Conservation (phyloP, 805 yeast genomes). For the Teunomyces barrocoloradensis region DNA sequence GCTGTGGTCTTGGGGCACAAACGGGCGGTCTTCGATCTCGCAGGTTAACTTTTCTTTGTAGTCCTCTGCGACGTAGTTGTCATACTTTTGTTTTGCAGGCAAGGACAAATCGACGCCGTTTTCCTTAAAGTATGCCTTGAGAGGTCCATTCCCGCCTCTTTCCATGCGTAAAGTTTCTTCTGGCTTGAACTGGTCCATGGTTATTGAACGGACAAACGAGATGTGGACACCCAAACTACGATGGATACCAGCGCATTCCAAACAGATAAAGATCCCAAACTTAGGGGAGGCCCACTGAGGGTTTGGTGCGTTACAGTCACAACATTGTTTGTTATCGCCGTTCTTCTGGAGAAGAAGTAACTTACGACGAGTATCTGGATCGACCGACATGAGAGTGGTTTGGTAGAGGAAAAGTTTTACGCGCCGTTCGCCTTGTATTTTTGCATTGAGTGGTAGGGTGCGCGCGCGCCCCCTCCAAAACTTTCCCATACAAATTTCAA, state of each 20-base stretch:
- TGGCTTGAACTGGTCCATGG: constrained; percentile 97
- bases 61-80: constrained; percentile 91
- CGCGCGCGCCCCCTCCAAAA: not conserved
- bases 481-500: too few relatives aligned
- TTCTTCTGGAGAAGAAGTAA: constrained; percentile 71
- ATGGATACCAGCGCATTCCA: constrained; percentile 97
- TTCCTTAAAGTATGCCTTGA: constrained; percentile 61
- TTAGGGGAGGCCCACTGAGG: constrained; percentile 99
- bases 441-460: not conserved
- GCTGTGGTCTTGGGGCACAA: constrained; percentile 61
- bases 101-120: constrained; percentile 68
- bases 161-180: constrained; percentile 92
- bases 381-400: constrained; percentile 60
- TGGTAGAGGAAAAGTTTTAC: constrained; percentile 2
- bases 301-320: constrained; percentile 92
- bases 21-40: constrained; percentile 68
- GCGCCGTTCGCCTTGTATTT: not conserved
- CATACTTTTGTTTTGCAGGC: constrained; percentile 74
- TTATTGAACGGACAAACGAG: constrained; percentile 92
- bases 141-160: constrained; percentile 83
- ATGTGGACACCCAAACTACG: constrained; percentile 95
- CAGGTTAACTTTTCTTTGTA: constrained; percentile 81
- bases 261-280: constrained; percentile 93
- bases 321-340: constrained; percentile 83
- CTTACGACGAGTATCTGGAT: constrained; percentile 87